A percentile compares a stretch with the other conserved stretches of the same genome.
phyloP scores from a whole-genome alignment of 2,329 filamentous ascomycete genomes.

The Sporothrix schenckii region DNA sequence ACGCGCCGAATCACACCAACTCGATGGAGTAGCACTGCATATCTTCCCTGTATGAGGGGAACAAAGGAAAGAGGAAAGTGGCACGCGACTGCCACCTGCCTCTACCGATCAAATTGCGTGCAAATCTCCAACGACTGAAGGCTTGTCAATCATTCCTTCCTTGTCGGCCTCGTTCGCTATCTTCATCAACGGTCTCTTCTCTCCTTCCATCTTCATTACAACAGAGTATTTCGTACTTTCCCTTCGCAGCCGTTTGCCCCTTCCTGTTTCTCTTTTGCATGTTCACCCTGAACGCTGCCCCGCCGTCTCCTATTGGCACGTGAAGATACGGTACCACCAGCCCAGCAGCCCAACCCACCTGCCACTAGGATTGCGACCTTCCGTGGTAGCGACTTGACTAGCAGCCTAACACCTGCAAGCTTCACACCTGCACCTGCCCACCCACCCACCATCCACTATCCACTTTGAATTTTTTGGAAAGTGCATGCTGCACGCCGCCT shows the following conservation, averaged over 20 bases:
- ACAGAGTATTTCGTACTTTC: too few species aligned
- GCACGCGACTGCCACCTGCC: slow-evolving; percentile 26
- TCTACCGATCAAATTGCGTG: background rate
- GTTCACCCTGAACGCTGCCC: background rate
- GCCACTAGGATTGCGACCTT: slow-evolving; percentile 12
- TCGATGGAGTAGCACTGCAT: background rate
- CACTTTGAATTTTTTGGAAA: slow-evolving; percentile 27
- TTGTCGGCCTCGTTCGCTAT: background rate
- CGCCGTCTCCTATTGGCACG: slow-evolving; percentile 26
- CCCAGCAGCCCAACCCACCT: slow-evolving; percentile 15
- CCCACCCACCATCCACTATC: slow-evolving; percentile 1
- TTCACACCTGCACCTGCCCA: background rate
- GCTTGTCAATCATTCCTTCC: background rate
- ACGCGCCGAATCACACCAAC: background rate
- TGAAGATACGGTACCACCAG: slow-evolving; percentile 27
- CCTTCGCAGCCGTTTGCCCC: background rate
- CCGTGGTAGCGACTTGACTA: slow-evolving; percentile 2
- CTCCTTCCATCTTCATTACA: background rate
- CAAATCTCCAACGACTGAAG: background rate
- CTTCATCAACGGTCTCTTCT: background rate
- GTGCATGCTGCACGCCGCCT: slow-evolving; percentile 17
- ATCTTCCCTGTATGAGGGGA: slow-evolving; percentile 7
- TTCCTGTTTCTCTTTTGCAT: too few species aligned
- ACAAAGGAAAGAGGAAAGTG: slow-evolving; percentile 1
- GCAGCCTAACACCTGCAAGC: background rate